Evolutionary conservation across 2,329 filamentous ascomycete genomes (phyloP).

Genomic region (Exophiala mesophila): DNA sequence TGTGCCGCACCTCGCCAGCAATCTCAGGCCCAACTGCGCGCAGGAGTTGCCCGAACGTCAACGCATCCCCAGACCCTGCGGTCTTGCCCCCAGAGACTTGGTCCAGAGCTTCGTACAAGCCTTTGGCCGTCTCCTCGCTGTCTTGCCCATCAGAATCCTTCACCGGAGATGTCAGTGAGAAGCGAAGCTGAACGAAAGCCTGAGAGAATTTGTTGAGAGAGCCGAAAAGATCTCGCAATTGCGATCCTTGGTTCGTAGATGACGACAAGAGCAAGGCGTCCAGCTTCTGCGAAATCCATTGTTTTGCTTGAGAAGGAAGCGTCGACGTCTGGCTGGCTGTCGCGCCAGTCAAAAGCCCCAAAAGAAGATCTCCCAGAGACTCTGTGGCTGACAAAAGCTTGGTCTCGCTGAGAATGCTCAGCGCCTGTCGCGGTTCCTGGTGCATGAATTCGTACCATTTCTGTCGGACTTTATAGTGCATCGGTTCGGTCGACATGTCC

Average conservation of each 20-base stretch:
- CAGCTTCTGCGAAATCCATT: conserved; percentile 13
- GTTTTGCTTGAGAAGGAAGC: conserved; percentile 5
- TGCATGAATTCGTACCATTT: conserved; percentile 28
- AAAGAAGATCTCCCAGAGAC: conserved; percentile 2
- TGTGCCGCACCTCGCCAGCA: conserved; percentile 35
- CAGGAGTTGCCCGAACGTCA: conserved; percentile 13
- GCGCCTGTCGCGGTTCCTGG: conserved; percentile 31
- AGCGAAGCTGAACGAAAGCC: conserved; percentile 16
- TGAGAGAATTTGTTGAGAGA: conserved; percentile 24
- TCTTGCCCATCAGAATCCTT: conserved; percentile 13
- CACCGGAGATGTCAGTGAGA: conserved; percentile 9
- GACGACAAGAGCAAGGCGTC: conserved; percentile 7
- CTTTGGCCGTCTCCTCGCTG: conserved; percentile 19
- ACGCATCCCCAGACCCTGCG: conserved; percentile 1
- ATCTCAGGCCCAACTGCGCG: conserved; percentile 14
- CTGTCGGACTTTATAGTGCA: conserved; percentile 16
- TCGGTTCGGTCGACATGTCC: conserved; percentile 3
- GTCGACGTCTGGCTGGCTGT: conserved; percentile 3
- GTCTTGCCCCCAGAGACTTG: conserved; percentile 2
- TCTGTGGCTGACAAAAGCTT: conserved; percentile 27
- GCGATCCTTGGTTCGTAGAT: conserved; percentile 2
- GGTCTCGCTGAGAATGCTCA: conserved; percentile 30
- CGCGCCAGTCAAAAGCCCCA: conserved; percentile 8
- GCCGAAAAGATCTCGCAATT: conserved; percentile 29
- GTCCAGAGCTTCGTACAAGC: conserved; percentile 28